These are phyloP conservation scores for Pseudonectria foliicola DNA, from an alignment of 2,329 filamentous ascomycete species.

Conservation along the genomic window DNA sequence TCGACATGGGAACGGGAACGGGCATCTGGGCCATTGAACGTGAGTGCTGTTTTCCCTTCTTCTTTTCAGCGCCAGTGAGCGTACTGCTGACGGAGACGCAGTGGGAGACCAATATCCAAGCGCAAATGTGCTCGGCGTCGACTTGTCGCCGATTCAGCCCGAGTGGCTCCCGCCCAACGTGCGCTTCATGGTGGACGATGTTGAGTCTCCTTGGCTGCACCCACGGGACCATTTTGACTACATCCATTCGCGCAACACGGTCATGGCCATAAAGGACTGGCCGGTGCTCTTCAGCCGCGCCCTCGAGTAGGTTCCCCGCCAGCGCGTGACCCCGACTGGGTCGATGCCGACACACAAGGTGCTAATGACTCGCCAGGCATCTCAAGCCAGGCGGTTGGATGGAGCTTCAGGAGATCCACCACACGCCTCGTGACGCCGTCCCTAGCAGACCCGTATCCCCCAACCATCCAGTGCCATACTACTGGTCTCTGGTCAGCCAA, in stretches of 20 bases:
- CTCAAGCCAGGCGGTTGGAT: conserved; percentile 49
- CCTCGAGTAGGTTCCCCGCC: conserved; percentile 34
- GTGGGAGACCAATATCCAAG: conserved; percentile 41
- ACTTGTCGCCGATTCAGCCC: conserved; percentile 43
- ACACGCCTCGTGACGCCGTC: conserved; percentile 38
- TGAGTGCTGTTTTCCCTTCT: conserved; percentile 16
- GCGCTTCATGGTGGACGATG: conserved; percentile 50
- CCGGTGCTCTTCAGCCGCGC: conserved; percentile 38
- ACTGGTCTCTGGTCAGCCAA: conserved; percentile 39
- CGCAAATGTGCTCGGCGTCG: conserved; percentile 37
- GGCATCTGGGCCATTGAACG: conserved; percentile 54
- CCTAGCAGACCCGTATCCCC: conserved; percentile 29
- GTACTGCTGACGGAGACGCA: conserved; percentile 12
- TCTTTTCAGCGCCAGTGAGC: not conserved
- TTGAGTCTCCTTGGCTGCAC: conserved; percentile 50
- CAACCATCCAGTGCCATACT: conserved; percentile 37
- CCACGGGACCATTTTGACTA: conserved; percentile 51
- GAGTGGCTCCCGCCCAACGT: conserved; percentile 49
- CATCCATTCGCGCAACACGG: conserved; percentile 51
- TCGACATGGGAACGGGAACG: conserved; percentile 54
- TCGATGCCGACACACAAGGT: too few relatives aligned
- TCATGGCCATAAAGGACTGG: conserved; percentile 52
- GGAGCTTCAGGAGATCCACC: conserved; percentile 48
- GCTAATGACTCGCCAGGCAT: conserved; percentile 28
- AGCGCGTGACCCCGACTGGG: too few relatives aligned